Evolutionary conservation across 768 basidiomycete genomes (phyloP).

Genomic region (Phallus indusiatus): DNA sequence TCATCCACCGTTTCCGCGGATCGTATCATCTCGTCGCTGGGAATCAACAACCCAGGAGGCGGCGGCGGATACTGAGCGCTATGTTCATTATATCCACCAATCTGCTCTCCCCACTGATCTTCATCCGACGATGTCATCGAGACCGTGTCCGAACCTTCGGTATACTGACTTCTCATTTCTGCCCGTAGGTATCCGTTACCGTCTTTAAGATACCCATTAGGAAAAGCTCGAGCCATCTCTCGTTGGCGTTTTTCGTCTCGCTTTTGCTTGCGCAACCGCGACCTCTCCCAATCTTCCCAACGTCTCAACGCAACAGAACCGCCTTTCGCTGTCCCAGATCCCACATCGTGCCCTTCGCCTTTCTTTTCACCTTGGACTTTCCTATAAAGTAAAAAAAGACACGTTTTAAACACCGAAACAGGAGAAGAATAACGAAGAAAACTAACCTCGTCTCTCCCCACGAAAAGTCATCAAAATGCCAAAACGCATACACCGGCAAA

Average conservation of each 20-base stretch:
- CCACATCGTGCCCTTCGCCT: conserved; percentile 66
- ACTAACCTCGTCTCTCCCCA: conserved; percentile 96
- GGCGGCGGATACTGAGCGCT: conserved; percentile 73
- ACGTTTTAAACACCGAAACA: conserved; percentile 13
- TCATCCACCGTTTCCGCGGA: conserved; percentile 45
- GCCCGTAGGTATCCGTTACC: conserved; percentile 58
- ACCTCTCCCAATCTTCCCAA: conserved; percentile 99
- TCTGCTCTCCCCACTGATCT: conserved; percentile 92
- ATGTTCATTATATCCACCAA: conserved; percentile 92
- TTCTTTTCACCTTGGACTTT: conserved; percentile 92
- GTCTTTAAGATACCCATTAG: conserved; percentile 51
- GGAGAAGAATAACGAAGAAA: background rate
- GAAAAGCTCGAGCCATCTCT: conserved; percentile 75
- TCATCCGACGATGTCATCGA: conserved; percentile 85
- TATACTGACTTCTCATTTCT: conserved; percentile 44
- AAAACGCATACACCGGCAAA: conserved; percentile 91
- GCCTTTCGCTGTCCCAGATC: conserved; percentile 40
- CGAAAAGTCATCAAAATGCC: conserved; percentile 99
- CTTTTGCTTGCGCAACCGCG: conserved; percentile 79
- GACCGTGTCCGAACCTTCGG: conserved; percentile 67
- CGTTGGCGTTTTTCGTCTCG: conserved; percentile 75
- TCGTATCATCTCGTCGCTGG: conserved; percentile 23
- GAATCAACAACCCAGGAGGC: conserved; percentile 56
- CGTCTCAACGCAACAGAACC: conserved; percentile 81
- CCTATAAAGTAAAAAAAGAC: conserved; percentile 33